Base-by-base conservation (phyloP, 306 rosid genomes). In the Rubus idaeus region DNA sequence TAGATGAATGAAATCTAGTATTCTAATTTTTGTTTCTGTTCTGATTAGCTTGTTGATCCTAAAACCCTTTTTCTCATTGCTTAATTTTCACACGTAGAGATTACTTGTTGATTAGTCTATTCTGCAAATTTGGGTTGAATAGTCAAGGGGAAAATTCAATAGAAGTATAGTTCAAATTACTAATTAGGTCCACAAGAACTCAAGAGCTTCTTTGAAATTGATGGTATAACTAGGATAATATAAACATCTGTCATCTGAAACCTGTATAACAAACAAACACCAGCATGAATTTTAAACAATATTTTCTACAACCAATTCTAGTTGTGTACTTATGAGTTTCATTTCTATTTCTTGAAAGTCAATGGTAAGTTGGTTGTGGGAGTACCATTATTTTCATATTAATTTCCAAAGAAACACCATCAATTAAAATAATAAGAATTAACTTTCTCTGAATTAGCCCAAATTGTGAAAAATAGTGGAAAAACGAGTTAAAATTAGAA, bases 151-250 rank as follows among this genome's bases (percentile, higher is more conserved):
- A 39, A 0, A 18, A 30, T 57, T 57, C 35, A 57, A 21, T 18
- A 57, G 18, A 30, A 30, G 35, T 30, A 30, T 30, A 30, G 35
- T 30, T 30, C 2, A 30, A 30, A 30, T 30, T 0, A 30, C 35
- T 30, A 30, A 30, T 30, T 37, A 35, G 23, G 23, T 39, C 12
- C 0, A 64, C 47, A 8, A 39, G 49, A 64, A n/a, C n/a, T n/a
- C n/a, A n/a, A n/a, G n/a, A 64, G 70, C 70, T 64, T 64, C 70
- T 64, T 64, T 64, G 67, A 6, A 64, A 42, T 16, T 37, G 2
- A 40, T 17, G 70, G 70, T 16, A 37, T 35, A 37, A 17, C 39
- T 4, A 57, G 13, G 39, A 58, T 23, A 6, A 30, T 5, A 62
- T 61, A 30, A 23, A 61, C 42, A 30, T 30, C 35, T 30, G 35